These are phyloP conservation scores for Pseudonitzschia multistriata DNA, from an alignment of 108 stramenopile genomes.

Conservation along the genomic window DNA sequence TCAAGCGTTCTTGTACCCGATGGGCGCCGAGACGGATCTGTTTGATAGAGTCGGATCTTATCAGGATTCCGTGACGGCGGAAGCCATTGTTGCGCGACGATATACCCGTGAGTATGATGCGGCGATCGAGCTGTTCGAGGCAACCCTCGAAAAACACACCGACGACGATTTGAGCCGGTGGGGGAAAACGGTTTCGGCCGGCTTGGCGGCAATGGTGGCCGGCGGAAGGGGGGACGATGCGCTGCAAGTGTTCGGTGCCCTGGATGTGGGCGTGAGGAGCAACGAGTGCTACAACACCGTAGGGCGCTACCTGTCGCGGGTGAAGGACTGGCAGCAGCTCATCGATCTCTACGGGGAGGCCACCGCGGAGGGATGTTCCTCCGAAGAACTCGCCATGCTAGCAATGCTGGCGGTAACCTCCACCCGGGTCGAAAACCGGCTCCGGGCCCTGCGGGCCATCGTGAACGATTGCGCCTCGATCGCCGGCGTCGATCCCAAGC, in stretches of 20 bases:
- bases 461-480: slow-evolving; percentile 49
- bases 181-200: slow-evolving; percentile 22
- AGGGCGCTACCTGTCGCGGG: slow-evolving; percentile 24
- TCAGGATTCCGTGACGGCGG: slow-evolving; percentile 29
- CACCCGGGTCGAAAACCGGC: slow-evolving; percentile 48
- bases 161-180: slow-evolving; percentile 8
- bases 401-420: slow-evolving; percentile 62
- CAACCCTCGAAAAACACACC: slow-evolving; percentile 5
- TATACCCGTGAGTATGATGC: slow-evolving; percentile 15
- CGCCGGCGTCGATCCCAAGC: slow-evolving; percentile 36
- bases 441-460: slow-evolving; percentile 53
- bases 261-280: slow-evolving; percentile 12
- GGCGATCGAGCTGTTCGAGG: slow-evolving; percentile 21
- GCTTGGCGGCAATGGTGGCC: slow-evolving; percentile 16
- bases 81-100: slow-evolving; percentile 23
- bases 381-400: slow-evolving; percentile 57
- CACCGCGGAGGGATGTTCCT: slow-evolving; percentile 42
- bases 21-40: background rate
- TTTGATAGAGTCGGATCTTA: background rate
- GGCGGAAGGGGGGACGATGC: slow-evolving; percentile 22
- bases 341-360: slow-evolving; percentile 52
- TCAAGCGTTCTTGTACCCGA: background rate
- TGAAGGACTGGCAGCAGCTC: slow-evolving; percentile 42
- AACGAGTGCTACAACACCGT: slow-evolving; percentile 17
- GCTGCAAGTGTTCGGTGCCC: slow-evolving; percentile 15